Evolutionary conservation across 2,329 filamentous ascomycete species (phyloP), one percentile per base, ranked within the genome.

Genomic region (Nemania diffusa): DNA sequence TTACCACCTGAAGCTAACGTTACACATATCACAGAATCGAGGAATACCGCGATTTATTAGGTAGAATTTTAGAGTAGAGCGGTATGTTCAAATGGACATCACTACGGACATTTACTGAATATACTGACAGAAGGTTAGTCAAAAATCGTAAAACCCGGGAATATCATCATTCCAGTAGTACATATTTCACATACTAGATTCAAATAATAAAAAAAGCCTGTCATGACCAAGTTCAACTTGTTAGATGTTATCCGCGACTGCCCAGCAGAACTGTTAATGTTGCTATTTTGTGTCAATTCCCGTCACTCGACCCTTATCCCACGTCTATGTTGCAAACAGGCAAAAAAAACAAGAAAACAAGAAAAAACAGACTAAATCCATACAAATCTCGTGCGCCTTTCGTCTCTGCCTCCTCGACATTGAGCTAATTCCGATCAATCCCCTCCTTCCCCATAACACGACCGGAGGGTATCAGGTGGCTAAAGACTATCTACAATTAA

Each of bases 401-500:
- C 24, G 66, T 42, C 51, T 68, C 66, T 59, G 62, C 65, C 26
- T 22, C 52, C 46, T 40, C 37, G 22, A 42, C 0, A 48, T 42
- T 22, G 26, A 57, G 44, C 13, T 29, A 51, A 20, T 58, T 42
- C 56, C 55, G 51, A 42, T 48, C 57, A 53, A 50, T 40, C 37
- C 46, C 40, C 46, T 29, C 61, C 57, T 65, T 64, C 69, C 61
- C 63, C 62, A 67, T 73, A 69, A 68, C 67, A 56, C 68, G 44
- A 57, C 67, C 70, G 70, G 32, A 67, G 76, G 76, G 76, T 77
- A 77, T 77, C 76, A 74, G 72, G 65, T 71, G 69, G 63, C 72
- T 71, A 67, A 74, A 51, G 60, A 68, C 76, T 77, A 78, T 78
- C 76, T 78, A 77, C 75, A 74, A 76, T 76, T 77, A 74, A 57